Conservation (phyloP, 1,139 yeast genomes). For the Geotrichum siamense region DNA sequence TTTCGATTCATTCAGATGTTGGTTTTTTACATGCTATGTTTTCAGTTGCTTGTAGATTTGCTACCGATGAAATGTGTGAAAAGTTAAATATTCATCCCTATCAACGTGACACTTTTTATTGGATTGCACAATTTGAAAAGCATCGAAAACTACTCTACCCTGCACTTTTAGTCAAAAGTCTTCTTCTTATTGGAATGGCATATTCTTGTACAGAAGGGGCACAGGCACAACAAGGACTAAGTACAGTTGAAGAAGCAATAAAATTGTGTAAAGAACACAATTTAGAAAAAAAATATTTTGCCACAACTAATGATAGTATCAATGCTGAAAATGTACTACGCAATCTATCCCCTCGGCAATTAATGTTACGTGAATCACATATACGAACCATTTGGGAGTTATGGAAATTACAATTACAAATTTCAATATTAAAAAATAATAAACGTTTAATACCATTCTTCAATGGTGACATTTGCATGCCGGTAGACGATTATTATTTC, state of each 20-base stretch:
- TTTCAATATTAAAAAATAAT: conserved; percentile 8
- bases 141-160: conserved; percentile 17
- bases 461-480: conserved; percentile 21
- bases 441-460: conserved; percentile 17
- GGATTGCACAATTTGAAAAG: conserved; percentile 24
- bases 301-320: conserved; percentile 14
- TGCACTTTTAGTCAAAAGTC: conserved; percentile 18
- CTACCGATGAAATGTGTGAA: conserved; percentile 17
- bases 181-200: conserved; percentile 19
- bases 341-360: conserved; percentile 14
- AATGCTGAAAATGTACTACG: not conserved
- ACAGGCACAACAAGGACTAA: conserved; percentile 9
- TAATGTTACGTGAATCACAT: conserved; percentile 17
- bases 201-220: conserved; percentile 8
- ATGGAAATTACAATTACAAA: conserved; percentile 20
- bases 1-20: conserved; percentile 35
- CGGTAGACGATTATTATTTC: conserved; percentile 19
- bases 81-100: conserved; percentile 16
- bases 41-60: conserved; percentile 38
- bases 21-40: conserved; percentile 45
- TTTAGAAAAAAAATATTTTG: conserved; percentile 19
- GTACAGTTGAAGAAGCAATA: conserved; percentile 6
- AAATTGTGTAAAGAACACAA: conserved; percentile 8
- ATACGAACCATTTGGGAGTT: conserved; percentile 23
- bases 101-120: conserved; percentile 25